Conservation (phyloP, 768 basidiomycete species). For the Boletus speciosus region DNA sequence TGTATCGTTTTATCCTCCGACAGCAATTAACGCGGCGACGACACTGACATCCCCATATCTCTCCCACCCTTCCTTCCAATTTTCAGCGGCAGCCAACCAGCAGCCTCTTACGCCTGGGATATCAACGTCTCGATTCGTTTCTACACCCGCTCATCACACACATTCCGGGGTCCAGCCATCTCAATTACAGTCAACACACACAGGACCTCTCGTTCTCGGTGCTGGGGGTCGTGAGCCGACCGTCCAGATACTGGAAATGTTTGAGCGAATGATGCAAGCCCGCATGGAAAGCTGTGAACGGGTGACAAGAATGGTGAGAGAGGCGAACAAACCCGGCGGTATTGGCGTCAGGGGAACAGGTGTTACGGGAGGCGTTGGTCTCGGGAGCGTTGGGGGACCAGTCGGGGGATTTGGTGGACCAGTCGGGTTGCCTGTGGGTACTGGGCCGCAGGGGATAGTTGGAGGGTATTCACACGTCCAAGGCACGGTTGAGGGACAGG, state of each 20-base stretch:
- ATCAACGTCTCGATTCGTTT: slow-evolving; percentile 3
- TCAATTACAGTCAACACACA: slow-evolving; percentile 12
- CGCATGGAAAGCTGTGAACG: slow-evolving; percentile 76
- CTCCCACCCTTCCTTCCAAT: slow-evolving; percentile 29
- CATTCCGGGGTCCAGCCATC: slow-evolving; percentile 6
- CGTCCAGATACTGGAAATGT: slow-evolving; percentile 60
- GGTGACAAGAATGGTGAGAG: slow-evolving; percentile 52
- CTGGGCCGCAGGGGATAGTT: slow-evolving; percentile 21
- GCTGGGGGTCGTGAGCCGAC: slow-evolving; percentile 35
- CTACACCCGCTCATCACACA: slow-evolving; percentile 13
- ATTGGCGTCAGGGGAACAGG: slow-evolving; percentile 6
- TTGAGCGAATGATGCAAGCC: slow-evolving; percentile 68
- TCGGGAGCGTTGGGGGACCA: slow-evolving; percentile 27
- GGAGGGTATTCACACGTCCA: slow-evolving; percentile 14
- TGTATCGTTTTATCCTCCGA: slow-evolving; percentile 28
- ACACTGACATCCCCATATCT: slow-evolving; percentile 33
- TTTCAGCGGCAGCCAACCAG: slow-evolving; percentile 14
- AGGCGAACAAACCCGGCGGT: slow-evolving; percentile 26
- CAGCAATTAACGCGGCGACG: slow-evolving; percentile 28
- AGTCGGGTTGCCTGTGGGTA: slow-evolving; percentile 19
- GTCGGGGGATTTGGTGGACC: slow-evolving; percentile 31
- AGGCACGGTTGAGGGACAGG: slow-evolving; percentile 6
- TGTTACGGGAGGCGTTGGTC: slow-evolving; percentile 5
- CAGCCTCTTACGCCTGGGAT: slow-evolving; percentile 10
- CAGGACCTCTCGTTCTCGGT: slow-evolving; percentile 28